A percentile compares a stretch with the other conserved stretches of the same genome.
phyloP scores from a whole-genome alignment of 1,284 basidiomycete species.

The Pseudozyma tsukubaensis region DNA sequence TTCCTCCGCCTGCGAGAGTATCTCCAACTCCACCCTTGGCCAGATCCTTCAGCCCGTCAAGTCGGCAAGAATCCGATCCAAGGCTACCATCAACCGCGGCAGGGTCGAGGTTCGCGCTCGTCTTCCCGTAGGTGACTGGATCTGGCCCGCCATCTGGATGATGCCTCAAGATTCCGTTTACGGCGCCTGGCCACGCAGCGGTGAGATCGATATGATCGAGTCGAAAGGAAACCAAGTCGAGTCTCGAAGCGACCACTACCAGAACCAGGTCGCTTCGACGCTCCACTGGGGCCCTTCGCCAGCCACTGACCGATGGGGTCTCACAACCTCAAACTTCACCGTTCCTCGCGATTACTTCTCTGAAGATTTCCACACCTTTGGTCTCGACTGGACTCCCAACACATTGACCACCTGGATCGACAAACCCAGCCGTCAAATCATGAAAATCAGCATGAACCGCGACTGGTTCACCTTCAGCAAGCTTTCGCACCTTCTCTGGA shows the following conservation, averaged over 20 bases:
- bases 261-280: slow-evolving; percentile 24
- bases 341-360: slow-evolving; percentile 77
- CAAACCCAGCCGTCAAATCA: slow-evolving; percentile 76
- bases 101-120: slow-evolving; percentile 84
- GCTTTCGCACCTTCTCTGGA: slow-evolving; percentile 76
- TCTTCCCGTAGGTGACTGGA: slow-evolving; percentile 78
- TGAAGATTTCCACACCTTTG: slow-evolving; percentile 80
- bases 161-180: slow-evolving; percentile 77
- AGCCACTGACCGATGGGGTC: slow-evolving; percentile 28
- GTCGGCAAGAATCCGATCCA: slow-evolving; percentile 81
- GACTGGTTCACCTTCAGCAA: slow-evolving; percentile 79
- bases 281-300: slow-evolving; percentile 26
- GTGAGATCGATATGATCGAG: slow-evolving; percentile 84
- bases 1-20: slow-evolving; percentile 70
- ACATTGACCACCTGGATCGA: slow-evolving; percentile 76
- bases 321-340: slow-evolving; percentile 74
- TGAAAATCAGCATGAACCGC: slow-evolving; percentile 71
- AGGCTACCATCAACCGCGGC: slow-evolving; percentile 79
- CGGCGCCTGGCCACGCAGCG: slow-evolving; percentile 81
- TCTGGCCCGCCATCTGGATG: slow-evolving; percentile 89
- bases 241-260: slow-evolving; percentile 76
- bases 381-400: slow-evolving; percentile 81
- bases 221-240: slow-evolving; percentile 70
- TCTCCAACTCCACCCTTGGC: slow-evolving; percentile 69
- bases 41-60: slow-evolving; percentile 81